Conservation (phyloP, 306 rosid species). For the Lithocarpus polystachyus region DNA sequence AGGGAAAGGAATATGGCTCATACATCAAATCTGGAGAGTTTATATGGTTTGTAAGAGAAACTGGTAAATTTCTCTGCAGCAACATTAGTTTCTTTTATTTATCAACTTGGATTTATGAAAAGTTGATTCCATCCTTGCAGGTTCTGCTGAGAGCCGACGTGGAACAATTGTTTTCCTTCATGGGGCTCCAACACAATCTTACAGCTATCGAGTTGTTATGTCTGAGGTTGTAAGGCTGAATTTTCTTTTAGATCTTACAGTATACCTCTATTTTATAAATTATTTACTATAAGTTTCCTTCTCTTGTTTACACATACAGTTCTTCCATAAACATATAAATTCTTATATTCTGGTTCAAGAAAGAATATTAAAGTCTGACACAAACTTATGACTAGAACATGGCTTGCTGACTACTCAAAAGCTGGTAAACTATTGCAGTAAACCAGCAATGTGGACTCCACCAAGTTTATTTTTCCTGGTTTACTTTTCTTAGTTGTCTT, state of each 20-base stretch:
- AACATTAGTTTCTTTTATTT: conserved; percentile 2
- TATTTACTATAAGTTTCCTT: background rate
- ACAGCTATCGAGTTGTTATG: conserved; percentile 86
- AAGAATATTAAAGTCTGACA: background rate
- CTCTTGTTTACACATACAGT: no score
- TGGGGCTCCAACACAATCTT: conserved; percentile 93
- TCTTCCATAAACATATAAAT: background rate
- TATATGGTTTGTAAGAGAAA: conserved; percentile 95
- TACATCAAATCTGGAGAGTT: conserved; percentile 72
- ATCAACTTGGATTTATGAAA: conserved; percentile 5
- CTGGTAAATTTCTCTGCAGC: conserved; percentile 53
- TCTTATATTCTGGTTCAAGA: background rate
- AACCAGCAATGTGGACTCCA: background rate
- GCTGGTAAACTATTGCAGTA: background rate
- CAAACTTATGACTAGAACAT: background rate
- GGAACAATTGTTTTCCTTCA: conserved; percentile 92
- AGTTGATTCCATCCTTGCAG: conserved; percentile 35
- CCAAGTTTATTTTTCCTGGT: conserved; percentile 4
- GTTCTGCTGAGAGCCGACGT: conserved; percentile 36
- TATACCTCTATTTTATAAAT: background rate
- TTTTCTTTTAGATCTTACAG: background rate
- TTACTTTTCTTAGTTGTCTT: background rate
- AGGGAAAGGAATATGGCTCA: conserved; percentile 86
- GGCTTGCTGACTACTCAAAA: background rate
- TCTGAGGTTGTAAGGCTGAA: conserved; percentile 61